A percentile compares a stretch with the other conserved stretches of the same genome.
Conservation (phyloP, 805 yeast species). For the Candida ascalaphidarum region DNA sequence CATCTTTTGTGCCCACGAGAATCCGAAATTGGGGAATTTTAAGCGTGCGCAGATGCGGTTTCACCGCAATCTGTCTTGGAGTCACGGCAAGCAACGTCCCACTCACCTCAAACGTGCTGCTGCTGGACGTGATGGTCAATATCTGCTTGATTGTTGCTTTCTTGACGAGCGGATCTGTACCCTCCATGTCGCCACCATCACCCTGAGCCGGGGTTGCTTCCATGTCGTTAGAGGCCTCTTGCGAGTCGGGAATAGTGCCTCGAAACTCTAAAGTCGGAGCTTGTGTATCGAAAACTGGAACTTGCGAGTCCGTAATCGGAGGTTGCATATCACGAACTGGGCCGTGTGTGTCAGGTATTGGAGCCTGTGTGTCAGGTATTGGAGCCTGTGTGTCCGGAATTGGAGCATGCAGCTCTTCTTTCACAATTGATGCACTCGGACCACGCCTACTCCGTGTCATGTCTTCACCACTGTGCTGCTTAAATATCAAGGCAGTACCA, state of each 20-base stretch:
- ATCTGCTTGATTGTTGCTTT: conserved; percentile 1
- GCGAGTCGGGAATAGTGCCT: not conserved
- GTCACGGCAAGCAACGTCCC: not conserved
- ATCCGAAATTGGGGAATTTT: conserved; percentile 5
- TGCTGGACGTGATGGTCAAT: conserved; percentile 1
- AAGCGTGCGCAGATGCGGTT: conserved; percentile 7
- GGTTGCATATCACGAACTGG: too few relatives aligned
- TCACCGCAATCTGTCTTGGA: conserved; percentile 1
- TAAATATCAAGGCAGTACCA: too few relatives aligned
- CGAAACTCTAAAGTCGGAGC: too few relatives aligned
- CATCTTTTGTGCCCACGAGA: conserved; percentile 1
- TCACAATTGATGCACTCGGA: not conserved
- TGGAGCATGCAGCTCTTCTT: not conserved
- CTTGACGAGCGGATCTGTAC: not conserved
- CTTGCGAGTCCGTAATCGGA: too few relatives aligned
- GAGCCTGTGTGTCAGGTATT: not conserved
- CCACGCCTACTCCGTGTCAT: too few relatives aligned
- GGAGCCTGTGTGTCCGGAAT: not conserved
- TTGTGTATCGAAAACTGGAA: too few relatives aligned
- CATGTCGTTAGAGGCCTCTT: not conserved
- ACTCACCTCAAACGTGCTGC: conserved; percentile 1
- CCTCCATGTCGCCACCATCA: not conserved
- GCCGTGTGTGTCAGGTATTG: too few relatives aligned
- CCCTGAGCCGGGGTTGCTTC: not conserved
- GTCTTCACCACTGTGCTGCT: too few relatives aligned